Conservation (phyloP, 192 early-diverging fungal genomes). For the Gamsiella multidivaricata region DNA sequence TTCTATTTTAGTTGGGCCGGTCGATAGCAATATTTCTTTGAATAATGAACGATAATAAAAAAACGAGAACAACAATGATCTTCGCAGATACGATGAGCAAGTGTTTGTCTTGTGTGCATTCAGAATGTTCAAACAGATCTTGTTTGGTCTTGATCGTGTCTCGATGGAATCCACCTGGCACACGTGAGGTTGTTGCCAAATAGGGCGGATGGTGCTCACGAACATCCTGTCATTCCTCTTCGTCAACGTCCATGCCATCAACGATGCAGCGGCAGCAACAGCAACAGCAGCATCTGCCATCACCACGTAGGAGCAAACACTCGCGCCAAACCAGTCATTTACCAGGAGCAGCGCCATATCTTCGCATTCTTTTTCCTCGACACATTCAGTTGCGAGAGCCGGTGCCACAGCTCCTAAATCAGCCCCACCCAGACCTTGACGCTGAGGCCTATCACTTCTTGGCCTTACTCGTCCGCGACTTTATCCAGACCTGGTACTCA, state of each 20-base stretch:
- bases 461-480: slow-evolving; percentile 60
- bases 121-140: too few relatives aligned
- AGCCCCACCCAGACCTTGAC: slow-evolving; percentile 58
- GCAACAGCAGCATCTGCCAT: slow-evolving; percentile 16
- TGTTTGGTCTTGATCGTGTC: too few relatives aligned
- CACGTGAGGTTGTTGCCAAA: too few relatives aligned
- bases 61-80: too few relatives aligned
- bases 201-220: too few relatives aligned
- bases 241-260: slow-evolving; percentile 2
- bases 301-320: slow-evolving; percentile 16
- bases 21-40: too few relatives aligned
- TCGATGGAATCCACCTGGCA: too few relatives aligned
- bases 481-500: slow-evolving; percentile 65
- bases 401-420: slow-evolving; percentile 50
- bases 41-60: too few relatives aligned
- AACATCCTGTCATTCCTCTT: too few relatives aligned
- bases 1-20: too few relatives aligned
- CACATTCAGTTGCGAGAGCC: slow-evolving; percentile 48
- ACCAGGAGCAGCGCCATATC: slow-evolving; percentile 25
- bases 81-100: too few relatives aligned
- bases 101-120: too few relatives aligned
- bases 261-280: slow-evolving; percentile 4
- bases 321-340: slow-evolving; percentile 9
- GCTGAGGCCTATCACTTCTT: slow-evolving; percentile 63
- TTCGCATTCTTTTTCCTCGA: slow-evolving; percentile 55